Evolutionary conservation across 495 filamentous ascomycete genomes (phyloP), one percentile per base, ranked within the genome.

Genomic region (Rostrohypoxylon terebratum): DNA sequence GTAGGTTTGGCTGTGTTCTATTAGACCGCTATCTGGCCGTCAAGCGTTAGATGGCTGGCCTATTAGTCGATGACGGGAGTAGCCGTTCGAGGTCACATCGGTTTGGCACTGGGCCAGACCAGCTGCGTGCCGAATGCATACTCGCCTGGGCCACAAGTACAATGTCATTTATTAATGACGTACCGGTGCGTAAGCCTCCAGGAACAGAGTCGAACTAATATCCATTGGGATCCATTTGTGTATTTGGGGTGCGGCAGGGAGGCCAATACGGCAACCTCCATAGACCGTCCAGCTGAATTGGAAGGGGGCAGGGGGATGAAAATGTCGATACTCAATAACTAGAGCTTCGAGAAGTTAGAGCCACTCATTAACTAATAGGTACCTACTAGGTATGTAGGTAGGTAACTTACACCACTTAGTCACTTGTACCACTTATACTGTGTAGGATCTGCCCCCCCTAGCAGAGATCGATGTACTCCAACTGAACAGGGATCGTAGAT

Each of bases 381-480:
- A n/a, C n/a, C n/a, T n/a, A n/a, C n/a, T n/a, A n/a, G n/a, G n/a
- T n/a, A n/a, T n/a, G n/a, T n/a, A n/a, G n/a, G n/a, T n/a, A n/a
- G n/a, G n/a, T n/a, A n/a, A 28, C 28, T 28, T 28, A 28, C 28
- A 14, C 33, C 14, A 59, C 38, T 42, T 11, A 38, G 34, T 38
- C 11, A 13, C 34, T 23, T 57, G 28, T 28, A 28, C 28, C 21
- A n/a, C 34, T 28, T 73, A 28, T 69, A 73, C 66, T 74, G 71
- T 74, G 71, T 74, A 61, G 66, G 71, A 70, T 74, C 71, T 59
- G 38, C 50, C 71, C 71, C 42, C 62, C 61, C 60, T 42, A 13
- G 38, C 44, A 74, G 66, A 74, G 66, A 74, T 74, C 66, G 62
- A 74, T 69, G 63, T 74, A 47, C 71, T 70, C 66, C 62, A 70